Evolutionary conservation across 2,329 filamentous ascomycete genomes (phyloP).

Genomic region (Clonostachys rhizophaga): DNA sequence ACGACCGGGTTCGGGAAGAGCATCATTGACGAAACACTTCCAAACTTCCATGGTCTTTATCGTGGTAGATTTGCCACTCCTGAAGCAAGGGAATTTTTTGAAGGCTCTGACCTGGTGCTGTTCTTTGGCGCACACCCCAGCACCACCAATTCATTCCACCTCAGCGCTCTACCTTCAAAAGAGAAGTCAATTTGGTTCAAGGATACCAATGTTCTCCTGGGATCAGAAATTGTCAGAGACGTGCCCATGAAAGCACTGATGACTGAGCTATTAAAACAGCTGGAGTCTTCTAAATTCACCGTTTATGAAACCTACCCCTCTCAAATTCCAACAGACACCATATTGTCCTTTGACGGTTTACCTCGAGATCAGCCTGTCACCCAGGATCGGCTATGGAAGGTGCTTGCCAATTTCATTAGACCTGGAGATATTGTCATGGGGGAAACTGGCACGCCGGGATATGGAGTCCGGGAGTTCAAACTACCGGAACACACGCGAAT

Average conservation of each 20-base stretch:
- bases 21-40: constrained; percentile 69
- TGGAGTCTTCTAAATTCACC: no score
- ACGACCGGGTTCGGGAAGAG: constrained; percentile 91
- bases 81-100: constrained; percentile 18
- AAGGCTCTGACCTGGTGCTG: constrained; percentile 36
- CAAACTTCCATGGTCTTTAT: constrained; percentile 81
- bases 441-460: constrained; percentile 84
- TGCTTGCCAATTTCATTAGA: constrained; percentile 66
- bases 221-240: neutral
- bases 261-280: no score
- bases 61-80: constrained; percentile 68
- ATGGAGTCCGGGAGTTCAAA: constrained; percentile 80
- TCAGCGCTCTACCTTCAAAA: constrained; percentile 25
- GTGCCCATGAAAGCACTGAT: neutral
- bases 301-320: constrained; percentile 66
- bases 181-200: constrained; percentile 23
- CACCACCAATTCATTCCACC: constrained; percentile 36
- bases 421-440: constrained; percentile 75
- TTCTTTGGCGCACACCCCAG: constrained; percentile 39
- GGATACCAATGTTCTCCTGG: constrained; percentile 5
- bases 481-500: constrained; percentile 77
- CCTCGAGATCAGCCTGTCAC: constrained; percentile 42
- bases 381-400: constrained; percentile 77
- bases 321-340: constrained; percentile 50
- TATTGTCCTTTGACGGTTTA: constrained; percentile 48